Evolutionary conservation across 2,329 filamentous ascomycete genomes (phyloP), one percentile per base, ranked within the genome.

Genomic region (Metarhizium rileyi): DNA sequence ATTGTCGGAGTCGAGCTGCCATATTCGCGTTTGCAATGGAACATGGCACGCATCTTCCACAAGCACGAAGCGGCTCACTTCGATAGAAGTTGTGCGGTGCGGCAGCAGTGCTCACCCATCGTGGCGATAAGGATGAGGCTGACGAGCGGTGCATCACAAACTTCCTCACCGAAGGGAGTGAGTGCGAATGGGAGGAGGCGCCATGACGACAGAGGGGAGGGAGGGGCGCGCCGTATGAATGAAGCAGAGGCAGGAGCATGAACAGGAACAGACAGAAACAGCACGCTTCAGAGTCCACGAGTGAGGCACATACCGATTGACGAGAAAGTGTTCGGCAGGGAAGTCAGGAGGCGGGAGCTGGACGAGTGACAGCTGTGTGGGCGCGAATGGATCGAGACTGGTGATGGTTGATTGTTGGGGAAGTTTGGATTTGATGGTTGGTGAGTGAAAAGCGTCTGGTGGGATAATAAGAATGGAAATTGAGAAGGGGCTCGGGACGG

Each of bases 191-290:
- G 14, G 43, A 20, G 38, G 44, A 45, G 46, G 44, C 36, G 59
- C 59, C 65, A 70, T 70, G 67, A 69, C 66, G 67, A 69, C 63
- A 68, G 66, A 63, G 63, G 62, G 61, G 58, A 57, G 57, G 57
- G 59, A 55, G 59, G 57, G 58, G 60, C 59, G 62, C 53, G 42
- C 40, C 33, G 33, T 14, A 45, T 33, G 41, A 44, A 33, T 18
- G 41, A 50, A 52, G 46, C 46, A 48, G 40, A n/a, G n/a, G n/a
- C n/a, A n/a, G n/a, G n/a, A n/a, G n/a, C n/a, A n/a, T n/a, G n/a
- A n/a, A n/a, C 48, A 44, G 43, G 52, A 49, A 50, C 46, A 50
- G 53, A 43, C 46, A 48, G 50, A 44, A 42, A 51, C 48, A 48
- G 49, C 41, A 47, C 26, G 41, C 45, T 50, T 48, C 48, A 52